These are phyloP conservation scores for Amoebophrya sp. DNA, from an alignment of 169 alveolate species.

Conservation along the genomic window DNA sequence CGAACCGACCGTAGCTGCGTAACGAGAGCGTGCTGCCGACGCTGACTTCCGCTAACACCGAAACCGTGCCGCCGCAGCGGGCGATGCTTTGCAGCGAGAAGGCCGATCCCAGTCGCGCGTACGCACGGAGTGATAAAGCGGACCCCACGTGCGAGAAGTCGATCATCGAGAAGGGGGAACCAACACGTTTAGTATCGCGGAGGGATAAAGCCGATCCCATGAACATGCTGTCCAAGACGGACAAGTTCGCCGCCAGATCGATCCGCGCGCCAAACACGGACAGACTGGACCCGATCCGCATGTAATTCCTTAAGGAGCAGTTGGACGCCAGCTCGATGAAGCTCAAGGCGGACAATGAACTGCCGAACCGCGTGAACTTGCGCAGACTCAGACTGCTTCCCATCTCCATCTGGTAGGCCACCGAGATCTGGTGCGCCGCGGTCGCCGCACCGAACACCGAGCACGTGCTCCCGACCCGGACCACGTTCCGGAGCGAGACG, in stretches of 20 bases:
- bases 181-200: neutral
- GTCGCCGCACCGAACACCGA: neutral
- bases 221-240: neutral
- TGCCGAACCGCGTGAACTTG: neutral
- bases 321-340: neutral
- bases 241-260: neutral
- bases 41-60: neutral
- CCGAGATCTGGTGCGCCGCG: neutral
- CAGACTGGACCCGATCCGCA: neutral
- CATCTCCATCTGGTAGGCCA: neutral
- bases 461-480: neutral
- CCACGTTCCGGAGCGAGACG: neutral
- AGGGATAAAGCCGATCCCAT: neutral
- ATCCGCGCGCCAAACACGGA: neutral
- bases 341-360: neutral
- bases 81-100: neutral
- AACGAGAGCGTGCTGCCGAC: slow-evolving; percentile 15
- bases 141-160: neutral
- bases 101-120: slow-evolving; percentile 25
- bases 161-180: neutral
- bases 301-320: neutral
- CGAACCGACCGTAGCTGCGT: slow-evolving; percentile 23
- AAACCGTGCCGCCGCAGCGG: neutral
- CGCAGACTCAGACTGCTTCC: neutral
- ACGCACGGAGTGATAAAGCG: neutral